Percentiles rank a stretch among this genome's conserved stretches.
These are phyloP conservation scores for Sugiyamaella mastotermitis DNA, from an alignment of 805 yeast genomes.

Conservation along the genomic window DNA sequence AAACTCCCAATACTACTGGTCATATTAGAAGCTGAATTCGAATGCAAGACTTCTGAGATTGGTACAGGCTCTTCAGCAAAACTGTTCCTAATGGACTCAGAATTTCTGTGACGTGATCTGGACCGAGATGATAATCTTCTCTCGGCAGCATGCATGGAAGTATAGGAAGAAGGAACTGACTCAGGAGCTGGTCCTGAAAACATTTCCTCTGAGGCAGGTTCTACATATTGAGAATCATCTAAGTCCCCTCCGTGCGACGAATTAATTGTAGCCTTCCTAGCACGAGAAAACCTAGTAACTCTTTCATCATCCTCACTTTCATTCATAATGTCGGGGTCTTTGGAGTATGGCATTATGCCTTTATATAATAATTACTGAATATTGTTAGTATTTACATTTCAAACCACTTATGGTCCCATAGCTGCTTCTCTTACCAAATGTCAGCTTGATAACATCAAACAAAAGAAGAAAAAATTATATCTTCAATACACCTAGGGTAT, in stretches of 20 bases:
- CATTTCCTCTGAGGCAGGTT: constrained; percentile 41
- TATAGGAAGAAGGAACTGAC: constrained; percentile 62
- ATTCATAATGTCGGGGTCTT: no score
- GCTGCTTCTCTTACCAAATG: no score
- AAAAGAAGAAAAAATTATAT: no score
- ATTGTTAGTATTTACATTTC: no score
- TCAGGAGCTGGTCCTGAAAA: constrained; percentile 69
- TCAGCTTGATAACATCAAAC: no score
- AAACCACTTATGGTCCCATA: no score
- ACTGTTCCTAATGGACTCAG: constrained; percentile 9
- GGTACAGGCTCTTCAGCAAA: constrained; percentile 4
- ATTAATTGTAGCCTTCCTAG: not conserved
- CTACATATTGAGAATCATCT: constrained; percentile 29
- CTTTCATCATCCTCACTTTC: no score
- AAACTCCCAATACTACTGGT: not conserved
- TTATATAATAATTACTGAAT: no score
- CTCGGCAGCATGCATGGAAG: constrained; percentile 45
- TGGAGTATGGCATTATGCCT: no score
- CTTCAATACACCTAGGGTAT: no score
- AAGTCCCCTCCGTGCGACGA: not conserved
- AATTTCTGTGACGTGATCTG: constrained; percentile 12
- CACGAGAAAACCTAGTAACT: no score
- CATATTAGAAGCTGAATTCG: constrained; percentile 2
- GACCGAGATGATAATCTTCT: constrained; percentile 19
- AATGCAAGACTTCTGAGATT: not conserved